These are phyloP conservation scores for Scutellaria galericulata DNA, from an alignment of 257 asterid genomes.

Conservation along the genomic window DNA sequence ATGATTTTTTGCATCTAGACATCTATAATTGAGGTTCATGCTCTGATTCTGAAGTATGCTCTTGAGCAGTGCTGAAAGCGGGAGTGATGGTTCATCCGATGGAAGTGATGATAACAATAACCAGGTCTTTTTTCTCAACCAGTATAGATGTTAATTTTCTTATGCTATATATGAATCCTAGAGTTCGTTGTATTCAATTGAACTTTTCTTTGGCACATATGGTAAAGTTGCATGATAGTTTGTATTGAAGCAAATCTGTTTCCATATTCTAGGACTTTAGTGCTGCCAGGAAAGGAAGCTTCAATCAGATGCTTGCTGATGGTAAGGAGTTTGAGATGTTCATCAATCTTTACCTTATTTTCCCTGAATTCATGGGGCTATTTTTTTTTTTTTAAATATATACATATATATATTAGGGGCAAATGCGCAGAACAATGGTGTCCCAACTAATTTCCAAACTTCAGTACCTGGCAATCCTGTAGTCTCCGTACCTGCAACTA, in stretches of 20 bases:
- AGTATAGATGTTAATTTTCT: background rate
- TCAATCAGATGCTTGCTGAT: conserved; percentile 92
- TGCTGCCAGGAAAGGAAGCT: conserved; percentile 83
- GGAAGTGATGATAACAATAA: conserved; percentile 78
- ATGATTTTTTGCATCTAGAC: conserved; percentile 11
- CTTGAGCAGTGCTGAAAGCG: conserved; percentile 81
- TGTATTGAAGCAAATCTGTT: conserved; percentile 34
- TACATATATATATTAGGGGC: conserved; percentile 54
- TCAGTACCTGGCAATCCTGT: conserved; percentile 78
- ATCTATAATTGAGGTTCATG: conserved; percentile 24
- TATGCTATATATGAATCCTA: conserved; percentile 2
- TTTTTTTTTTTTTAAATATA: background rate
- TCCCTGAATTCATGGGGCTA: conserved; percentile 10
- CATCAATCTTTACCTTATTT: conserved; percentile 23
- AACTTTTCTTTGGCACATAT: conserved; percentile 3
- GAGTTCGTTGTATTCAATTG: conserved; percentile 8
- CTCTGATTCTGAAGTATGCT: conserved; percentile 42
- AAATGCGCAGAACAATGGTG: conserved; percentile 62
- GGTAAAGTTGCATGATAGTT: conserved; percentile 7
- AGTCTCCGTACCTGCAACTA: conserved; percentile 66
- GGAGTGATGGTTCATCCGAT: conserved; percentile 85
- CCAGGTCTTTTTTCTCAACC: conserved; percentile 50
- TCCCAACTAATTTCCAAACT: conserved; percentile 51
- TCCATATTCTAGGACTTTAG: conserved; percentile 60
- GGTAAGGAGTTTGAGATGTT: conserved; percentile 52